Evolutionary conservation across 495 filamentous ascomycete genomes (phyloP).

Genomic region (Tuber aestivum): DNA sequence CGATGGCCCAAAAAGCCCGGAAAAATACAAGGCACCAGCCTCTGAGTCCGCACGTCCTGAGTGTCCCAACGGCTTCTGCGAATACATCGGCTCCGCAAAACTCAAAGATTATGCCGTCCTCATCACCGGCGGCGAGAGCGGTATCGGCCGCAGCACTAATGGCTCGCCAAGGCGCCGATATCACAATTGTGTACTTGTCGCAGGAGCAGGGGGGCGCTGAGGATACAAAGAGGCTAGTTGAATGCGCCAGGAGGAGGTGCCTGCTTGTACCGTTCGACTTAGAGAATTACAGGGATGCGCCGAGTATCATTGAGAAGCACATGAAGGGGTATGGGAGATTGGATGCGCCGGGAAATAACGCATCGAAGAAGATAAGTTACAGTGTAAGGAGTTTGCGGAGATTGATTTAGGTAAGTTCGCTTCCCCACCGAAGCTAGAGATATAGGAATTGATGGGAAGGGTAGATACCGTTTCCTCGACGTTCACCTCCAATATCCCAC

Average conservation of each 20-base stretch:
- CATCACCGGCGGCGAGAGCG: constrained; percentile 57
- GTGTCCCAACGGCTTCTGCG: constrained; percentile 41
- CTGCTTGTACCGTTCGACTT: constrained; percentile 51
- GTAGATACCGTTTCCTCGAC: constrained; percentile 44
- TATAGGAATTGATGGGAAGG: constrained; percentile 12
- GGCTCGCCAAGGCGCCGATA: constrained; percentile 50
- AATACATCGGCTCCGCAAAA: constrained; percentile 50
- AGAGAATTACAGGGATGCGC: constrained; percentile 48
- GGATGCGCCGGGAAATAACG: constrained; percentile 60
- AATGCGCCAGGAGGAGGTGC: constrained; percentile 48
- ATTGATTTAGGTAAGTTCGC: constrained; percentile 45
- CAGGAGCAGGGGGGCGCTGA: constrained; percentile 53
- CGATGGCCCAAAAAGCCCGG: constrained; percentile 20
- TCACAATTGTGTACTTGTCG: constrained; percentile 54
- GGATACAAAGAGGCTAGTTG: constrained; percentile 51
- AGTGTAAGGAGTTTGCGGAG: constrained; percentile 50
- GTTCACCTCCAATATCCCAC: constrained; percentile 56
- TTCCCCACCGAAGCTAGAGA: neutral
- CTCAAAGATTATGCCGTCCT: constrained; percentile 51
- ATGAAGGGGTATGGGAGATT: constrained; percentile 50
- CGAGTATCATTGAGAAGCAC: constrained; percentile 50
- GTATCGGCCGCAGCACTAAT: constrained; percentile 45
- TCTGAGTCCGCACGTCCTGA: constrained; percentile 44
- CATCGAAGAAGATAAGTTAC: constrained; percentile 54
- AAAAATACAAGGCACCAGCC: constrained; percentile 35